phyloP scores from a whole-genome alignment of 2,329 filamentous ascomycete species.

The Fusarium udum region DNA sequence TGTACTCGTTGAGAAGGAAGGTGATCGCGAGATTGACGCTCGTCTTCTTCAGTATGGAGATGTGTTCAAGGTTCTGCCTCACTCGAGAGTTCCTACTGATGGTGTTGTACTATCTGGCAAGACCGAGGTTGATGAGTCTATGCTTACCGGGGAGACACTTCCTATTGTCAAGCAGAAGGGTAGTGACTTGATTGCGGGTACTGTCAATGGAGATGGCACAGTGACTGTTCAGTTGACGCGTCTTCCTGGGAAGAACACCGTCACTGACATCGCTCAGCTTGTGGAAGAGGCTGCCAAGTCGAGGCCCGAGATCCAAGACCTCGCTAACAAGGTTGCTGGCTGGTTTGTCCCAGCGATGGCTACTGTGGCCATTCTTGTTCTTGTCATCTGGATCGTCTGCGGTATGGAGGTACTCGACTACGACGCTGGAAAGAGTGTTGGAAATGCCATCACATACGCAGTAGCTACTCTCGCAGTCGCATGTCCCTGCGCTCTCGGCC shows the following conservation, averaged over 20 bases:
- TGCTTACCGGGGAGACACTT: slow-evolving; percentile 51
- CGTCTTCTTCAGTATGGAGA: slow-evolving; percentile 68
- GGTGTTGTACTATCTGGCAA: slow-evolving; percentile 62
- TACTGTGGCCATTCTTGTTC: slow-evolving; percentile 57
- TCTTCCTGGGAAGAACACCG: slow-evolving; percentile 65
- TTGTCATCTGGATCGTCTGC: slow-evolving; percentile 1
- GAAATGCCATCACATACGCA: slow-evolving; percentile 49
- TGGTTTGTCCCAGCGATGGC: slow-evolving; percentile 69
- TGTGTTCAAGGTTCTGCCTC: slow-evolving; percentile 59
- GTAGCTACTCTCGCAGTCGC: slow-evolving; percentile 67
- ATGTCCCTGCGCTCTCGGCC: slow-evolving; percentile 71
- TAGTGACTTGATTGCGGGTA: background rate
- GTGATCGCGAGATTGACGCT: slow-evolving; percentile 59
- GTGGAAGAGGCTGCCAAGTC: slow-evolving; percentile 69
- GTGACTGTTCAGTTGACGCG: slow-evolving; percentile 60
- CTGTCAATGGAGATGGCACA: slow-evolving; percentile 53
- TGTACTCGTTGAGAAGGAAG: slow-evolving; percentile 50
- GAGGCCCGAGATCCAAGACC: slow-evolving; percentile 65
- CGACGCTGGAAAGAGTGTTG: slow-evolving; percentile 35
- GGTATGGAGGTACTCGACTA: slow-evolving; percentile 50
- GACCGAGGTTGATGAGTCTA: slow-evolving; percentile 70
- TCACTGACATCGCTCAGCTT: slow-evolving; percentile 66
- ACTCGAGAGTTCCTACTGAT: slow-evolving; percentile 65
- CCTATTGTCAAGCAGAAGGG: slow-evolving; percentile 9
- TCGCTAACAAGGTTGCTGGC: slow-evolving; percentile 66